Evolutionary conservation across 345 rosid species (phyloP).

Genomic region (Citrus inodora): DNA sequence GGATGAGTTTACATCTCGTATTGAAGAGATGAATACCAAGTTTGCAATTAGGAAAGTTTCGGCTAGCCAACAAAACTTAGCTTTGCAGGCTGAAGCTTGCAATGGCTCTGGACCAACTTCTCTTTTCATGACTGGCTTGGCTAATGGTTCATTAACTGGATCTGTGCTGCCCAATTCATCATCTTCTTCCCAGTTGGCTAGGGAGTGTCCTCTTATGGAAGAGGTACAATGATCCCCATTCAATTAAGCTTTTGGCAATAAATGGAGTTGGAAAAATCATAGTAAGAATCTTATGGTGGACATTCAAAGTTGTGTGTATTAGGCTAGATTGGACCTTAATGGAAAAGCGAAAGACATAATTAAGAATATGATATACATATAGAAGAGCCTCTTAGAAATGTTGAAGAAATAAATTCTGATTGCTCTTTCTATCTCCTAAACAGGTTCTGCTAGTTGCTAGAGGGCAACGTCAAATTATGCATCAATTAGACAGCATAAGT

Average conservation of each 20-base stretch:
- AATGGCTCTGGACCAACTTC: constrained; percentile 75
- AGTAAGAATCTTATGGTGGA: background rate
- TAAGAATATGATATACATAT: background rate
- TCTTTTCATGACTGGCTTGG: constrained; percentile 46
- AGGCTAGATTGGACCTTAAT: background rate
- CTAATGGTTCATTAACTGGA: constrained; percentile 55
- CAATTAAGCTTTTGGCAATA: background rate
- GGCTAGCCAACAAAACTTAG: constrained; percentile 74
- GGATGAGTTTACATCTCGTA: constrained; percentile 86
- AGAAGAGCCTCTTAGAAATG: background rate
- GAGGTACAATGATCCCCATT: constrained; percentile 47
- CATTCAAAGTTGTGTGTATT: background rate
- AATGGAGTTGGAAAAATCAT: background rate
- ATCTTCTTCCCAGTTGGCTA: constrained; percentile 77
- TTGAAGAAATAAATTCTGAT: background rate
- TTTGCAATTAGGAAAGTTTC: constrained; percentile 48
- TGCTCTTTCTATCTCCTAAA: background rate
- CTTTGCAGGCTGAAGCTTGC: constrained; percentile 68
- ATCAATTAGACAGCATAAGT: constrained; percentile 75
- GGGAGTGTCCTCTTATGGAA: constrained; percentile 83
- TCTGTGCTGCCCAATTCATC: constrained; percentile 60
- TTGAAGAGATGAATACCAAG: constrained; percentile 85
- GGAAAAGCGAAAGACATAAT: background rate
- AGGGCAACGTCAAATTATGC: constrained; percentile 88
- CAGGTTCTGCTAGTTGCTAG: constrained; percentile 66